A percentile compares a stretch with the other conserved stretches of the same genome.
phyloP scores from a whole-genome alignment of 176 grass and related monocot species.

The Pontederia crassipes region DNA sequence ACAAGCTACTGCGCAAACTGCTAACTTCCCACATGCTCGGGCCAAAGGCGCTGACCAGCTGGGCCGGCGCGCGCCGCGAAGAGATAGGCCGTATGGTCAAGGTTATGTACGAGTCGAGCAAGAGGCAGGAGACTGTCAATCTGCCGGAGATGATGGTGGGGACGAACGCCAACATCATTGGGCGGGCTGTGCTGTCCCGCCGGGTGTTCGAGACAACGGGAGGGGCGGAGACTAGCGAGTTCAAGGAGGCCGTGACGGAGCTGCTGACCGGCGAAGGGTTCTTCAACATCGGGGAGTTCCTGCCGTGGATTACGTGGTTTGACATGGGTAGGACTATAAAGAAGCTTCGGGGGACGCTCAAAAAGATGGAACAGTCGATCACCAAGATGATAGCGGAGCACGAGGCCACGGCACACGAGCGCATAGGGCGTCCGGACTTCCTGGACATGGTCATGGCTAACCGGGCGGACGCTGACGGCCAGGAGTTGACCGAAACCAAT shows the following conservation, averaged over 20 bases:
- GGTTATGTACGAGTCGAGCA: neutral
- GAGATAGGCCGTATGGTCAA: neutral
- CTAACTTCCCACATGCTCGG: slow-evolving; percentile 4
- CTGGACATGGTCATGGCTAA: slow-evolving; percentile 11
- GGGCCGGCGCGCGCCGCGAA: neutral
- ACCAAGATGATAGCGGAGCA: slow-evolving; percentile 15
- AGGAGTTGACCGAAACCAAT: slow-evolving; percentile 20
- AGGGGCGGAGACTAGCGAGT: slow-evolving; percentile 19
- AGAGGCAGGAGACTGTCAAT: neutral
- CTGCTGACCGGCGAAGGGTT: slow-evolving; percentile 23
- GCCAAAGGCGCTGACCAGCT: neutral
- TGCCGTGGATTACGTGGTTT: slow-evolving; percentile 27
- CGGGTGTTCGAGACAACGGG: slow-evolving; percentile 10
- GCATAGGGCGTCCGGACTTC: slow-evolving; percentile 13
- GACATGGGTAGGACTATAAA: slow-evolving; percentile 18
- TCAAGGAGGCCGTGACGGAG: slow-evolving; percentile 31
- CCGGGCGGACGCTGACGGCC: neutral
- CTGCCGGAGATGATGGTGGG: neutral
- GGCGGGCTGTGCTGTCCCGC: neutral
- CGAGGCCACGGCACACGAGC: neutral
- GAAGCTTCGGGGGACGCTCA: slow-evolving; percentile 1
- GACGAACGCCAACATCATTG: slow-evolving; percentile 3
- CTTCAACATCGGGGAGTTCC: slow-evolving; percentile 22
- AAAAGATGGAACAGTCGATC: slow-evolving; percentile 9
- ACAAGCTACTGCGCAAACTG: slow-evolving; percentile 6